Evolutionary conservation across 75 land plant species (phyloP), one percentile per base, ranked within the genome.

Genomic region (Sequoiadendron giganteum): DNA sequence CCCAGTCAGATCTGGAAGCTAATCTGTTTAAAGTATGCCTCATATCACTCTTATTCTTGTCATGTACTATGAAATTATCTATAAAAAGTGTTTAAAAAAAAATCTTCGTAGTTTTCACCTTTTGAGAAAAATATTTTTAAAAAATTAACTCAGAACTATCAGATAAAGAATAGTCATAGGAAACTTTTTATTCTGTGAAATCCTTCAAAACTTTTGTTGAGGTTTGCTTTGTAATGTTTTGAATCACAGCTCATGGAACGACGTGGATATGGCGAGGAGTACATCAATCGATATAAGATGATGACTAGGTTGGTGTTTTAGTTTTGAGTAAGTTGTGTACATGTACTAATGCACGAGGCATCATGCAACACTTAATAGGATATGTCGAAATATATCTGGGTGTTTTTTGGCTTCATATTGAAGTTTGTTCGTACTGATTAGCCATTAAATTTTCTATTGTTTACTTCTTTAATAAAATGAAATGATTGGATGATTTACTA

Each of bases 1-100:
- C 99, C 42, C 99, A 97, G 81, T 92, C 97, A 58, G 99, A 97
- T 88, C 90, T 97, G 91, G 99, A 97, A 89, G 99, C 98, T 40
- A 97, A 96, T 93, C 88, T 97, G 14, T 97, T 97, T 86, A 97
- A 97, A 98, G 99, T 97, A 89, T 89, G 54, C 15, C 1, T 28
- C 11, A 10, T 47, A 47, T 47, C 32, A 3, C 32, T 82, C 52
- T 82, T 82, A n/a, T 47, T 82, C 30, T 21, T 81, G 30, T 25
- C 8, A 40, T 43, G n/a, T 81, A 43, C 6, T 9, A 81, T 47
- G 32, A 82, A 47, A 10, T 82, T 82, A 47, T 16, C 10, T 25
- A 11, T 42, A 32, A 47, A 47, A 47, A 47, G 47, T 82, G 49
- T 47, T 45, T 47, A 10, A 16, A 45, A 40, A 82, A 28, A 34